These are phyloP conservation scores for Aspergillus sp. DNA, from an alignment of 2,329 filamentous ascomycete genomes.

Conservation along the genomic window DNA sequence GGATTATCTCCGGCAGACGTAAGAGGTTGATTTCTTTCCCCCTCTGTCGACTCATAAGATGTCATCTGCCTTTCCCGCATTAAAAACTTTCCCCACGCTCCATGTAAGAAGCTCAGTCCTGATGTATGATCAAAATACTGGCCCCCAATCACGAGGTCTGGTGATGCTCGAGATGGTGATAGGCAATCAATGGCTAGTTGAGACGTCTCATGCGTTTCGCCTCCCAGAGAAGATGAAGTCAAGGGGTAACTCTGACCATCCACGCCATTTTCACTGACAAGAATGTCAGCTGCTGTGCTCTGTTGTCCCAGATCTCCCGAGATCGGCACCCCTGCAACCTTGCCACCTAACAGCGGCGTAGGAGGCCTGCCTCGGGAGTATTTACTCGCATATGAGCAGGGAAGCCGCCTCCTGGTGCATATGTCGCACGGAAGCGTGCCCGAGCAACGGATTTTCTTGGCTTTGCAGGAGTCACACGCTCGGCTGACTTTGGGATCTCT, in stretches of 20 bases:
- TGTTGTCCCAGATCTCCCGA: no score
- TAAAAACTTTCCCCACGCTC: slow-evolving; percentile 16
- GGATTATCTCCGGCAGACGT: slow-evolving; percentile 38
- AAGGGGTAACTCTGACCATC: no score
- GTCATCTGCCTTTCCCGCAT: slow-evolving; percentile 1
- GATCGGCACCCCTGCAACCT: no score
- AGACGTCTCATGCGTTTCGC: no score
- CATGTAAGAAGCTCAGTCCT: slow-evolving; percentile 19
- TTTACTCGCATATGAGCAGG: slow-evolving; percentile 12
- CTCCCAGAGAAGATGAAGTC: no score
- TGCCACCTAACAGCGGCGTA: slow-evolving; percentile 5
- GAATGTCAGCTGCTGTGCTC: no score
- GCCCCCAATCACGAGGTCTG: slow-evolving; percentile 15
- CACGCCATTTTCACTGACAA: no score
- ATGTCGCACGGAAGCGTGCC: slow-evolving; percentile 50
- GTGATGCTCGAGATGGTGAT: slow-evolving; percentile 10
- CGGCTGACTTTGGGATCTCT: slow-evolving; percentile 19
- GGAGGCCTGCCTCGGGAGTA: slow-evolving; percentile 13
- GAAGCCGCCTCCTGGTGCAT: slow-evolving; percentile 11
- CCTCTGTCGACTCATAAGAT: slow-evolving; percentile 3
- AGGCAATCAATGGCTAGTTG: no score
- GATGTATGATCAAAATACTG: slow-evolving; percentile 22
- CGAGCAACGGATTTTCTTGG: slow-evolving; percentile 56
- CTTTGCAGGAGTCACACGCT: slow-evolving; percentile 17
- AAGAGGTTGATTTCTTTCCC: slow-evolving; percentile 13